Percentiles rank a stretch among this genome's conserved stretches.
These are phyloP conservation scores for Xylaria sp. DNA, from an alignment of 2,329 filamentous ascomycete genomes.

Conservation along the genomic window DNA sequence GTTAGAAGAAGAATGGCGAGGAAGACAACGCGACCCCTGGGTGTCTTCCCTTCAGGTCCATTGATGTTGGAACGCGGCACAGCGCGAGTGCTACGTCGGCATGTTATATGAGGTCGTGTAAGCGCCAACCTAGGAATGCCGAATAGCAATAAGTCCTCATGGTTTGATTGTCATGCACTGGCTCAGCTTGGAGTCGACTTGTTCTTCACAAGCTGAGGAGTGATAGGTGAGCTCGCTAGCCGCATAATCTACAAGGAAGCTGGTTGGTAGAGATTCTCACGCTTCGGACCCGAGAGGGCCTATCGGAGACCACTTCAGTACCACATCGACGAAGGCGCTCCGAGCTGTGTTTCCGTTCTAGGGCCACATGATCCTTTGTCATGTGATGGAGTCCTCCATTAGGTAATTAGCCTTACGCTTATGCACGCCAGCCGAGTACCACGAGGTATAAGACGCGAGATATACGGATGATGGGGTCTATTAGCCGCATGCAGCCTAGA, in stretches of 20 bases:
- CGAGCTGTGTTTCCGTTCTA: conserved; percentile 1
- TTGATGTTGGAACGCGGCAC: neutral
- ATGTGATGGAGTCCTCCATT: neutral
- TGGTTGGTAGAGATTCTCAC: neutral
- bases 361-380: neutral
- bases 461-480: neutral
- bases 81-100: conserved; percentile 2
- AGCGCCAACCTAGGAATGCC: neutral
- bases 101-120: neutral
- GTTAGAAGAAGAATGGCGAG: neutral
- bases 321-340: neutral
- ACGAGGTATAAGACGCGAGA: conserved; percentile 4
- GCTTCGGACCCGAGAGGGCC: neutral
- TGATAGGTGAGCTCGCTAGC: neutral
- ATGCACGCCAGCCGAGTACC: conserved; percentile 1
- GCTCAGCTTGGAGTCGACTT: neutral
- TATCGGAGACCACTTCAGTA: neutral
- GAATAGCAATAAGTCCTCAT: neutral
- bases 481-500: neutral
- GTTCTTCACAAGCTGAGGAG: neutral
- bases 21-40: neutral
- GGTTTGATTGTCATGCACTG: neutral
- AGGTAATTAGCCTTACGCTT: neutral
- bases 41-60: neutral
- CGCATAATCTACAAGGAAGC: neutral